Conservation (phyloP, 768 basidiomycete genomes). For the Lentinula sp. region DNA sequence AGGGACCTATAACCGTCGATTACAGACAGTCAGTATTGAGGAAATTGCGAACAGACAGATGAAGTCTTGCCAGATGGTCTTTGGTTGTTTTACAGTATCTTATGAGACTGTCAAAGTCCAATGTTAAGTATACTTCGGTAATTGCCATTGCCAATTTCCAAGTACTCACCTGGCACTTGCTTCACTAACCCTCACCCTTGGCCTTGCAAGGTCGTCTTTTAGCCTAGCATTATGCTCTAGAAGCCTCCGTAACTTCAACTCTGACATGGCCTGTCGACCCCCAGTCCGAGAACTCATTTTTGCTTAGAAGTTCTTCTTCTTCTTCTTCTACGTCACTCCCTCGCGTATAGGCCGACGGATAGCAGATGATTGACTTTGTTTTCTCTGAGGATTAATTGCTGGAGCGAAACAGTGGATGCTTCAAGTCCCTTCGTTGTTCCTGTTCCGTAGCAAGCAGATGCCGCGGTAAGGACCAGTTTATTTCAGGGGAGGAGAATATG, state of each 20-base stretch:
- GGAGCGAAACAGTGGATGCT: background rate
- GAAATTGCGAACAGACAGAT: too few relatives aligned
- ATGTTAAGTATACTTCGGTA: background rate
- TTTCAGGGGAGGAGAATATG: background rate
- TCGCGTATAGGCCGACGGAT: background rate
- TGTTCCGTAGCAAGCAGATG: background rate
- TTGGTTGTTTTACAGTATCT: constrained; percentile 69
- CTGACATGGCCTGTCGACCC: constrained; percentile 76
- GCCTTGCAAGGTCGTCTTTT: constrained; percentile 66
- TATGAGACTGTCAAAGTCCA: constrained; percentile 44
- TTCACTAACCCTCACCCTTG: constrained; percentile 68
- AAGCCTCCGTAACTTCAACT: constrained; percentile 74
- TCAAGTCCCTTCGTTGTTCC: background rate
- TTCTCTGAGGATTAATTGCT: background rate
- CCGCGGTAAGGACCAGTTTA: background rate
- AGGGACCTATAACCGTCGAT: constrained; percentile 43
- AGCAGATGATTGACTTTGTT: background rate
- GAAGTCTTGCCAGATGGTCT: constrained; percentile 54
- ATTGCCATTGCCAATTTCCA: background rate
- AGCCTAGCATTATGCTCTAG: constrained; percentile 72
- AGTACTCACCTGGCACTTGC: constrained; percentile 56
- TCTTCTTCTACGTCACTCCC: background rate
- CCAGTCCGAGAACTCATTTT: constrained; percentile 6
- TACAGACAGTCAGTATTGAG: constrained; percentile 26
- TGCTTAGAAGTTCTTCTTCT: background rate